Conservation (phyloP, 495 filamentous ascomycete genomes). For the Chaetomium fimeti region DNA sequence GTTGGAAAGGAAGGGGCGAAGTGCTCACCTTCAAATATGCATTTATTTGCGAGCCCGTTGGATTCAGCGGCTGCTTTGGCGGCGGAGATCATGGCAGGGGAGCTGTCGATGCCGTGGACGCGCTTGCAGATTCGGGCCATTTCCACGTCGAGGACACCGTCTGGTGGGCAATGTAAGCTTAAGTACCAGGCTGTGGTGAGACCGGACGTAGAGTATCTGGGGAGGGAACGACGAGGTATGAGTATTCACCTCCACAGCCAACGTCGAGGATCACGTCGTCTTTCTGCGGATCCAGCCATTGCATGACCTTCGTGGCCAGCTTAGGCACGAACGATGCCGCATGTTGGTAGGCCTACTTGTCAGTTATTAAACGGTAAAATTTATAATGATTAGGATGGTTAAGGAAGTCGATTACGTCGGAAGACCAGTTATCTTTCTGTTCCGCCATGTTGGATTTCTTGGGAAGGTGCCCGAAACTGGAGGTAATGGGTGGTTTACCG, state of each 20-base stretch:
- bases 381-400: neutral
- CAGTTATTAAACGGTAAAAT: neutral
- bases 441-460: constrained; percentile 31
- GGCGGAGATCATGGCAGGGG: constrained; percentile 61
- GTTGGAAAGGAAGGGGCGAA: neutral
- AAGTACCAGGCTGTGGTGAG: neutral
- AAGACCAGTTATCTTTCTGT: constrained; percentile 58
- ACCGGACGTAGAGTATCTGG: neutral
- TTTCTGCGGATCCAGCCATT: constrained; percentile 60
- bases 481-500: neutral
- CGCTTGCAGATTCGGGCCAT: constrained; percentile 46
- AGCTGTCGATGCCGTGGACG: constrained; percentile 66
- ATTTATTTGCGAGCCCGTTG: constrained; percentile 29
- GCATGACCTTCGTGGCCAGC: constrained; percentile 62
- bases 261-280: constrained; percentile 68
- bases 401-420: constrained; percentile 38
- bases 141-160: constrained; percentile 62
- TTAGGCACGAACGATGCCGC: constrained; percentile 72
- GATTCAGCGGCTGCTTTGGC: constrained; percentile 39
- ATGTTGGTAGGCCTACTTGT: constrained; percentile 56
- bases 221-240: neutral
- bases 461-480: too few relatives aligned
- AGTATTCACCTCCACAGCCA: constrained; percentile 62
- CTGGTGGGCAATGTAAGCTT: constrained; percentile 28
- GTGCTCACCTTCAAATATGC: constrained; percentile 47